Evolutionary conservation across 2,329 filamentous ascomycete genomes (phyloP), one percentile per base, ranked within the genome.

Genomic region (Claviceps pusilla): DNA sequence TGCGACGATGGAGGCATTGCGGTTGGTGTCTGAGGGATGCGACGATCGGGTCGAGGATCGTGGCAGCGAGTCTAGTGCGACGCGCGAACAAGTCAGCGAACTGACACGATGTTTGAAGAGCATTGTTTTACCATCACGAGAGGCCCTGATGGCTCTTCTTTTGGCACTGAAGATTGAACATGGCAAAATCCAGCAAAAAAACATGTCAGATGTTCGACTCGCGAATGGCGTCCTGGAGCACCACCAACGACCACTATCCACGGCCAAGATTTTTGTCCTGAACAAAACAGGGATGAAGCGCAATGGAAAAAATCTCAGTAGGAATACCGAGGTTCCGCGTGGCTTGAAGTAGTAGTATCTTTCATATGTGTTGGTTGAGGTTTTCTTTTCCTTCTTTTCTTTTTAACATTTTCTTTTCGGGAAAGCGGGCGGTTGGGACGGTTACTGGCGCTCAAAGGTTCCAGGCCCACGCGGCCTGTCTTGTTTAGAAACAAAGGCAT

Each of bases 1-100:
- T 84, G 82, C 82, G 82, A 85, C 82, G 79, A 76, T 83, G 79
- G 78, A 69, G 76, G 79, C 77, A 74, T 79, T 85, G 82, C 82
- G 81, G 82, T 83, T 79, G 76, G 78, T 77, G 69, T 80, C 78
- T 81, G 72, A 82, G 69, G 70, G 74, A 72, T 63, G 67, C 63
- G 71, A 76, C 61, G 68, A 71, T 63, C 71, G 66, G 68, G 72
- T 72, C 69, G 71, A 64, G 62, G 66, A 63, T 61, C 61, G 59
- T 61, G 56, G 57, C 61, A 57, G 59, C 63, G 68, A 64, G 63
- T 59, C 63, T 57, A 52, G 63, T 62, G 67, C 57, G 58, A 65
- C 66, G 69, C 68, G 69, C 68, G 72, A 63, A 50, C 63, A 65
- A 58, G 61, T 62, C 58, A 56, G 61, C 59, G 62, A 64, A 58